phyloP scores from a whole-genome alignment of 228 moss, liverwort and hornwort species.

The Sphagnum magellanicum region DNA sequence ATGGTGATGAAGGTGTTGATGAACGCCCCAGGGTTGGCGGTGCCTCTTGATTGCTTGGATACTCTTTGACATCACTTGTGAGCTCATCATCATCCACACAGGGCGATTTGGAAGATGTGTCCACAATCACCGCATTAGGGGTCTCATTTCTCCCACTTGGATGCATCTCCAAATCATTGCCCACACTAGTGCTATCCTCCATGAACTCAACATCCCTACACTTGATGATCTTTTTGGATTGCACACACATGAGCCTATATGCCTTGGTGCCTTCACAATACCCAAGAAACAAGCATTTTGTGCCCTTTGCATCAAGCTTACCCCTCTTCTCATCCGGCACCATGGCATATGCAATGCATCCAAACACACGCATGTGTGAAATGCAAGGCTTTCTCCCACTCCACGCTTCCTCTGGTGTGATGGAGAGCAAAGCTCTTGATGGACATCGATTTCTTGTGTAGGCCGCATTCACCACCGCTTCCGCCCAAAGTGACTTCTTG shows the following conservation, averaged over 20 bases:
- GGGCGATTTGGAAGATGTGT: too few relatives aligned
- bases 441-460: constrained; percentile 2
- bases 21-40: too few relatives aligned
- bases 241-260: not conserved
- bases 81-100: too few relatives aligned
- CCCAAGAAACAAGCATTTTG: not conserved
- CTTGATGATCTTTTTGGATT: constrained; percentile 1
- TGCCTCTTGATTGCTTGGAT: too few relatives aligned
- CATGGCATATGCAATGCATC: constrained; percentile 4
- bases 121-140: too few relatives aligned
- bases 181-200: not conserved
- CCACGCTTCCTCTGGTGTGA: constrained; percentile 2
- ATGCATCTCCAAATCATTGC: constrained; percentile 2
- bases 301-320: constrained; percentile 4
- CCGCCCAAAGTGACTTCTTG: too few relatives aligned
- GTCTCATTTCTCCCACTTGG: too few relatives aligned
- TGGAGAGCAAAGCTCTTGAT: not conserved
- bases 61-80: too few relatives aligned
- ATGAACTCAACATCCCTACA: constrained; percentile 1
- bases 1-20: too few relatives aligned
- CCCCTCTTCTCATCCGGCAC: not conserved
- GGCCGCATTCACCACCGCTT: not conserved
- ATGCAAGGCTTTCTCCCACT: constrained; percentile 3
- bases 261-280: constrained; percentile 3
- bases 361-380: constrained; percentile 1